Percentiles rank a stretch among this genome's conserved stretches.
Evolutionary conservation across 805 yeast species (phyloP).

Genomic region (Nakazawaea ambrosiae): DNA sequence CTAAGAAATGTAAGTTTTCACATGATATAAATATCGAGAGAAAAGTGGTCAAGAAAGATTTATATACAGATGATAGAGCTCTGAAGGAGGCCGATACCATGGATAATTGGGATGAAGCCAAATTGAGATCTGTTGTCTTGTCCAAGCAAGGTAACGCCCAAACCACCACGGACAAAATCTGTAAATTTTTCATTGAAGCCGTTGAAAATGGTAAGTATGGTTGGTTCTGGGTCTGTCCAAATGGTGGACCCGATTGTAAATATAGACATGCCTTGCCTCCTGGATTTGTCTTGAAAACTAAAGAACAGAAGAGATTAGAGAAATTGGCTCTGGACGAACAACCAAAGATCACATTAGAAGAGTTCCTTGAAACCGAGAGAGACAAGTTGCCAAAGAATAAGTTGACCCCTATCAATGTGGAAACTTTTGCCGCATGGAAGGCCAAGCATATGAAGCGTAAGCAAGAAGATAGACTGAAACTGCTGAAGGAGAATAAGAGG

Average conservation of each 20-base stretch:
- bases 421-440: conserved; percentile 81
- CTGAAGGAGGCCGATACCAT: conserved; percentile 76
- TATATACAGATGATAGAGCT: conserved; percentile 82
- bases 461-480: conserved; percentile 22
- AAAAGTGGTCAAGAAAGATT: conserved; percentile 83
- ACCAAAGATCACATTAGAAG: conserved; percentile 91
- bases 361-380: conserved; percentile 91
- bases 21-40: conserved; percentile 85
- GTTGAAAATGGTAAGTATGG: conserved; percentile 97
- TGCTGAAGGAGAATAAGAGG: conserved; percentile 33
- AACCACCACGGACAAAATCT: conserved; percentile 91
- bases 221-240: conserved; percentile 99
- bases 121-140: conserved; percentile 73
- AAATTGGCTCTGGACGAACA: conserved; percentile 75
- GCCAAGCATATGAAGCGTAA: conserved; percentile 54
- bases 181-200: conserved; percentile 92
- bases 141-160: conserved; percentile 93
- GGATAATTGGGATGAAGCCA: conserved; percentile 97
- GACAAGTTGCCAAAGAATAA: conserved; percentile 66
- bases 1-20: conserved; percentile 79
- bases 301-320: conserved; percentile 89
- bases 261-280: conserved; percentile 94
- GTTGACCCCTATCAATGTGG: conserved; percentile 82
- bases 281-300: conserved; percentile 94
- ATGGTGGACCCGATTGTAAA: conserved; percentile 87